These are phyloP conservation scores for Helicostylum pulchrum DNA, from an alignment of 192 early-diverging fungal genomes.

Conservation along the genomic window DNA sequence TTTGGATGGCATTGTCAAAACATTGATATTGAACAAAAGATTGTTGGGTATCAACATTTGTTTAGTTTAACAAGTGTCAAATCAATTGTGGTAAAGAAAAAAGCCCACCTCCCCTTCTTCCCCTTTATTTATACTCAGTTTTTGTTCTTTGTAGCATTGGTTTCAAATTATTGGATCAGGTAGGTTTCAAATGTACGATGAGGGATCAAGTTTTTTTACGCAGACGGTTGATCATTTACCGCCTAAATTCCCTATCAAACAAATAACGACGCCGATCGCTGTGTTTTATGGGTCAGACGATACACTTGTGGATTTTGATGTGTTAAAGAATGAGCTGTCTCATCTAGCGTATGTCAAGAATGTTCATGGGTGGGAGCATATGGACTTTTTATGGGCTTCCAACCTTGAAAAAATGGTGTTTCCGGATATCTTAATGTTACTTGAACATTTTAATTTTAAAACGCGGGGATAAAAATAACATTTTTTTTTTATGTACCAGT, in stretches of 20 bases:
- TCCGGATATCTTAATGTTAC: constrained; percentile 40
- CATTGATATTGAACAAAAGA: constrained; percentile 69
- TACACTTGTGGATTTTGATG: constrained; percentile 71
- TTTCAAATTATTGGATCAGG: constrained; percentile 93
- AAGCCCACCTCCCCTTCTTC: too few species aligned
- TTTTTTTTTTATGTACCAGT: too few species aligned
- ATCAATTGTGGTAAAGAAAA: constrained; percentile 82
- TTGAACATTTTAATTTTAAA: constrained; percentile 29
- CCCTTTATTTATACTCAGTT: not conserved
- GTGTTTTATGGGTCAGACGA: constrained; percentile 90
- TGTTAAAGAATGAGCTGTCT: constrained; percentile 45
- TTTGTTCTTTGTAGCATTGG: constrained; percentile 65
- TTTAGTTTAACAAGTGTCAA: constrained; percentile 90
- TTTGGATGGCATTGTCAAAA: constrained; percentile 81
- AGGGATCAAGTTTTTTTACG: constrained; percentile 60
- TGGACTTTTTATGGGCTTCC: constrained; percentile 50
- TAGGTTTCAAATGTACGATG: constrained; percentile 92
- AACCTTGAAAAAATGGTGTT: constrained; percentile 43
- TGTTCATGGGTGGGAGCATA: constrained; percentile 76
- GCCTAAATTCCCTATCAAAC: constrained; percentile 70
- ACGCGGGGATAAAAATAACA: not conserved
- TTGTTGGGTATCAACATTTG: constrained; percentile 78
- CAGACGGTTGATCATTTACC: constrained; percentile 55
- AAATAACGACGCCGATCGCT: constrained; percentile 80
- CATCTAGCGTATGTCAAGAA: constrained; percentile 56